Evolutionary conservation across 305 asterid genomes (phyloP), one percentile per base, ranked within the genome.

Genomic region (Andrographis paniculata): DNA sequence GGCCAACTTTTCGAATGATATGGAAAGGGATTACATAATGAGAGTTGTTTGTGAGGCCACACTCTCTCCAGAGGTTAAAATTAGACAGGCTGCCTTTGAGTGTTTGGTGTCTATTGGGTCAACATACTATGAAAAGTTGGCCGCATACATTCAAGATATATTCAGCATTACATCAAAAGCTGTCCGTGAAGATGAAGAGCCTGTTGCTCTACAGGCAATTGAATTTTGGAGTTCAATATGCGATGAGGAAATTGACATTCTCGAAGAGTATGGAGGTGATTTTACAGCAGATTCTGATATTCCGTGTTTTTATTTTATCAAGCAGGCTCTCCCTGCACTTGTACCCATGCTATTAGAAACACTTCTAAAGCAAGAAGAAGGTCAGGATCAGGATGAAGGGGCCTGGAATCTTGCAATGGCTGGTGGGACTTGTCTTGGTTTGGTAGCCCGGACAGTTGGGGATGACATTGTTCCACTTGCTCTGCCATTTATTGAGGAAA

Each of bases 351-450:
- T 87, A 43, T 65, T 87, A 47, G 96, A 87, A 77, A 84, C 96
- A 5, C 80, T 87, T 60, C 83, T 87, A 17, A 87, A 87, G 78
- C 96, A 87, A 69, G 96, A 87, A 61, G 95, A 87, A 52, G 95
- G 80, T 53, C 96, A 87, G 61, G 96, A 83, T 63, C 95, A 80
- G 71, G 96, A 87, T 30, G 95, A 87, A 65, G 95, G 95, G 57
- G 91, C 81, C 37, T 87, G 96, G 97, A 88, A 88, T 69, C 76
- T 88, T 56, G 97, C 97, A 35, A 88, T 88, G 97, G 92, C 97
- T 52, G 95, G 97, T 45, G 97, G 97, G 35, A 88, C 97, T 11
- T 88, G 97, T 74, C 94, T 88, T 63, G 93, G 97, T 20, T 67
- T 88, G 68, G 95, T 88, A 27, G 88, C 95, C 14, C 72, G 94